These are phyloP conservation scores for Phytopythium helicoides DNA, from an alignment of 352 stramenopile species.

Conservation along the genomic window DNA sequence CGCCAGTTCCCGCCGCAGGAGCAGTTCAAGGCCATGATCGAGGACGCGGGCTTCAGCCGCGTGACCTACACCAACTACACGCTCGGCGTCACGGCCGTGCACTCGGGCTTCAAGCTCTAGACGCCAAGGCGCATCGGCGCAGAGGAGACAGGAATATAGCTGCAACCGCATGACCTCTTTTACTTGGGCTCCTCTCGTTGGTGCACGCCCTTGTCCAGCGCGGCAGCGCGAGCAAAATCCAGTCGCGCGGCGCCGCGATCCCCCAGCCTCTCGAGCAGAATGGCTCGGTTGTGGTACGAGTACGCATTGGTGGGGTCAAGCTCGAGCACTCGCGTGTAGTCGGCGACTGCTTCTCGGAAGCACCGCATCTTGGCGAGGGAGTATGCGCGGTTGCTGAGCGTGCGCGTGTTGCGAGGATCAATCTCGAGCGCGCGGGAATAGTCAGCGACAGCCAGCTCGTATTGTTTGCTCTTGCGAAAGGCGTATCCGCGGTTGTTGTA, in stretches of 20 bases:
- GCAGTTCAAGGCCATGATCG: slow-evolving; percentile 94
- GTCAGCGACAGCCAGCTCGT: slow-evolving; percentile 65
- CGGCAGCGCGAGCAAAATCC: slow-evolving; percentile 32
- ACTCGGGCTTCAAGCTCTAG: slow-evolving; percentile 96
- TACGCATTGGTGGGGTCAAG: slow-evolving; percentile 77
- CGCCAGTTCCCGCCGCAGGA: slow-evolving; percentile 98
- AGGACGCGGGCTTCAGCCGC: slow-evolving; percentile 91
- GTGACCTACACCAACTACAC: slow-evolving; percentile 97
- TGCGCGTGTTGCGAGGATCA: slow-evolving; percentile 76
- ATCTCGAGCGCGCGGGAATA: slow-evolving; percentile 71
- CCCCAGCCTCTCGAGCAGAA: slow-evolving; percentile 74
- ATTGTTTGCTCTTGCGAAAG: slow-evolving; percentile 69
- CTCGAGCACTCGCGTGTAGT: slow-evolving; percentile 75
- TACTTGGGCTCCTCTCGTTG: neutral
- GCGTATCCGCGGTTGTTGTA: slow-evolving; percentile 88
- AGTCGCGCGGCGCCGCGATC: slow-evolving; percentile 29
- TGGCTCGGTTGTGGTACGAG: slow-evolving; percentile 83
- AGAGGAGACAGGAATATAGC: too few relatives aligned
- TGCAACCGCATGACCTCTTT: neutral
- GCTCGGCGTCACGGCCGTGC: slow-evolving; percentile 95
- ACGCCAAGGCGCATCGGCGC: neutral
- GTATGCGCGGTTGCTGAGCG: slow-evolving; percentile 84
- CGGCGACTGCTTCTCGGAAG: slow-evolving; percentile 54
- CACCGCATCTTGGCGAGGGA: slow-evolving; percentile 80
- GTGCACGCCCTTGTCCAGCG: slow-evolving; percentile 2